Evolutionary conservation across 768 basidiomycete genomes (phyloP).

Genomic region (Mycena chlorophos): DNA sequence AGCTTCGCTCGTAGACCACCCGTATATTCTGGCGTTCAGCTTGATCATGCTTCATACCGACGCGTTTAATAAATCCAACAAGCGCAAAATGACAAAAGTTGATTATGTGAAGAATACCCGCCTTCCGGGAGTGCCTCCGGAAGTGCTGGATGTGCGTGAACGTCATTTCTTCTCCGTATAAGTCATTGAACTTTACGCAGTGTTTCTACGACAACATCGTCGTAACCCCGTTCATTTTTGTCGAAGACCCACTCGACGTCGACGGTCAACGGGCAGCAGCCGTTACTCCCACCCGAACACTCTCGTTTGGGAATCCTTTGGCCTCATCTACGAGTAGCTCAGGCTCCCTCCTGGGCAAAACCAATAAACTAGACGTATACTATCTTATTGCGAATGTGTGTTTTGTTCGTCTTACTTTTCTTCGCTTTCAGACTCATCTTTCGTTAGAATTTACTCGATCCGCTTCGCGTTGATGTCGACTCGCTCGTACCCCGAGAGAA

Average conservation of each 20-base stretch:
- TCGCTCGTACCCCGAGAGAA: slow-evolving; percentile 55
- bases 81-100: slow-evolving; percentile 93
- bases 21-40: slow-evolving; percentile 95
- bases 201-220: slow-evolving; percentile 97
- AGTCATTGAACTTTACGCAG: slow-evolving; percentile 38
- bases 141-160: slow-evolving; percentile 78
- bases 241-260: slow-evolving; percentile 83
- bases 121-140: slow-evolving; percentile 77
- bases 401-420: background rate
- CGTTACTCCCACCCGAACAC: slow-evolving; percentile 32
- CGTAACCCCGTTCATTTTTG: slow-evolving; percentile 94
- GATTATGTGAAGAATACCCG: slow-evolving; percentile 93
- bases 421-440: background rate
- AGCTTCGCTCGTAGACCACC: slow-evolving; percentile 61
- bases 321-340: slow-evolving; percentile 22
- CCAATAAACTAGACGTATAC: slow-evolving; percentile 85
- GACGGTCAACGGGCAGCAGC: slow-evolving; percentile 57
- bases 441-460: slow-evolving; percentile 5
- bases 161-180: slow-evolving; percentile 1
- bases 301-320: slow-evolving; percentile 37
- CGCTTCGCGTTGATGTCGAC: slow-evolving; percentile 65
- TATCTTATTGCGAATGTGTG: slow-evolving; percentile 81
- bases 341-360: slow-evolving; percentile 49
- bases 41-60: slow-evolving; percentile 99
- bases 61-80: slow-evolving; percentile 96